Evolutionary conservation across 441 rosid genomes (phyloP), one percentile per base, ranked within the genome.

Genomic region (Eutrema salsugineum): DNA sequence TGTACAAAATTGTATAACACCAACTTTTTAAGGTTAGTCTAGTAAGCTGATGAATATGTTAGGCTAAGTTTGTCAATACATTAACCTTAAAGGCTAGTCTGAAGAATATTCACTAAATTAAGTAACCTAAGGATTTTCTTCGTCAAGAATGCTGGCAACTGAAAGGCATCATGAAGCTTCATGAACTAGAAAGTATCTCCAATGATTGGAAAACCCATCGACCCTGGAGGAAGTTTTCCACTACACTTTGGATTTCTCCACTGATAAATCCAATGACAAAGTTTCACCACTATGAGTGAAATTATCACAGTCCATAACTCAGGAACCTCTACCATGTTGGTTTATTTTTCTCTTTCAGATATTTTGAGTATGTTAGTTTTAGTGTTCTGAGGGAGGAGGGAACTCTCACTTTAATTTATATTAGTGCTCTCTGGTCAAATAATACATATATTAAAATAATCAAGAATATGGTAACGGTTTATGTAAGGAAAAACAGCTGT

Each of bases 201-300:
- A 0, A 73, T 59, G 16, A 78, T 54, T 27, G 81, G 81, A n/a
- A 78, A 51, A n/a, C n/a, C n/a, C n/a, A n/a, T n/a, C n/a, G n/a
- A n/a, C n/a, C n/a, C n/a, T n/a, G n/a, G n/a, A n/a, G n/a, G n/a
- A n/a, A n/a, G n/a, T n/a, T n/a, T n/a, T n/a, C n/a, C n/a, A n/a
- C n/a, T n/a, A n/a, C n/a, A 6, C 2, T 42, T 73, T 6, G 78
- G 78, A 49, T 68, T 72, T 11, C 36, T 68, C 78, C 78, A 73
- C 35, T 69, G n/a, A 19, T 73, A 63, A 5, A 63, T 36, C 75
- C 71, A 68, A 6, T 20, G 66, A 14, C 32, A 43, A 27, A 67
- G 32, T 46, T 57, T 60, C 27, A 71, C 35, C 10, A 71, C 43
- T 35, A 71, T 2, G 27, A 68, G 40, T 33, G 48, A 58, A 22